Evolutionary conservation across 2,329 filamentous ascomycete genomes (phyloP).

Genomic region (Ceratocystis papillata): DNA sequence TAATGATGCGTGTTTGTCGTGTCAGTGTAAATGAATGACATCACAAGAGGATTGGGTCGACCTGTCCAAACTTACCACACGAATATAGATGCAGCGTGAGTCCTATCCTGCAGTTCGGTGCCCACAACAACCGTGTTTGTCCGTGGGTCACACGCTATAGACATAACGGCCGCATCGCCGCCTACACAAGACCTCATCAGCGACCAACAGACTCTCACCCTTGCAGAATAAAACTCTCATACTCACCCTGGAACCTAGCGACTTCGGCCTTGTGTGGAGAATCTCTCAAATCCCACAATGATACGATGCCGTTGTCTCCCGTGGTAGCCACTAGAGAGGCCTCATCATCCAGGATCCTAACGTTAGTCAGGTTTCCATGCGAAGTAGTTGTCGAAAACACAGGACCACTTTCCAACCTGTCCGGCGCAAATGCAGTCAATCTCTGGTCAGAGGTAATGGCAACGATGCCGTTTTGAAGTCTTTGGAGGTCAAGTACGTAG

Average conservation of each 20-base stretch:
- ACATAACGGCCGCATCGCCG: constrained; percentile 43
- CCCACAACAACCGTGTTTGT: constrained; percentile 57
- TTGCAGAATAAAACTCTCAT: not conserved
- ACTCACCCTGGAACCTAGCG: constrained; percentile 37
- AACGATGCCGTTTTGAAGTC: constrained; percentile 15
- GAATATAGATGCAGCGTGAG: constrained; percentile 49
- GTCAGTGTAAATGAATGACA: not conserved
- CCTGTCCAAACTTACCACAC: constrained; percentile 42
- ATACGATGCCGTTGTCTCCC: constrained; percentile 59
- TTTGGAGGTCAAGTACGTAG: constrained; percentile 23
- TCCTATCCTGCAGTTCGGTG: constrained; percentile 57
- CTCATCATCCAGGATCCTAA: constrained; percentile 44
- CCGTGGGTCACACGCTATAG: constrained; percentile 49
- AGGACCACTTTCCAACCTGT: constrained; percentile 40
- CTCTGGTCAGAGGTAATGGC: constrained; percentile 21
- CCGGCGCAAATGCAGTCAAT: constrained; percentile 20
- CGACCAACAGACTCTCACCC: not conserved
- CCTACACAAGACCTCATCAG: constrained; percentile 15
- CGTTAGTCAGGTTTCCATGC: constrained; percentile 53
- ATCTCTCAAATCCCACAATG: constrained; percentile 53
- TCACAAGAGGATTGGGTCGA: not conserved
- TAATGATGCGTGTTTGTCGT: constrained; percentile 27
- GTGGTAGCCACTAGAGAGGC: constrained; percentile 53
- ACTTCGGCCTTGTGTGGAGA: constrained; percentile 34
- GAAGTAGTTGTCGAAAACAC: constrained; percentile 33